phyloP scores from a whole-genome alignment of 345 rosid genomes.

The Viola odorata region DNA sequence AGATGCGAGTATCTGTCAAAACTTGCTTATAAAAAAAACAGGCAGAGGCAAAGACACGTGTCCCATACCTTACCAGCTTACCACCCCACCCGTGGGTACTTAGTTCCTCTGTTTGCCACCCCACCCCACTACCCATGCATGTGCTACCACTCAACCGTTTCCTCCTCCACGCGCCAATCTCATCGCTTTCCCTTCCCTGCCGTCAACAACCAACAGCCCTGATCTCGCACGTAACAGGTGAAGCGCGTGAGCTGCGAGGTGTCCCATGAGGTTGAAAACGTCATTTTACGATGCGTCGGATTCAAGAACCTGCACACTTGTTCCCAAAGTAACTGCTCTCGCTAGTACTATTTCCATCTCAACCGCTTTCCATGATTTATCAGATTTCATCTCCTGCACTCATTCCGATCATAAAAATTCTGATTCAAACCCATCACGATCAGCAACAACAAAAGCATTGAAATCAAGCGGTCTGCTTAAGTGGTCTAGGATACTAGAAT shows the following conservation, averaged over 20 bases:
- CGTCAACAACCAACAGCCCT: neutral
- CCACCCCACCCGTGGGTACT: neutral
- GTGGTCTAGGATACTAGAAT: neutral
- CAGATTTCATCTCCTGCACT: neutral
- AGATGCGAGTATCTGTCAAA: too few relatives aligned
- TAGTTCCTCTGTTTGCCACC: neutral
- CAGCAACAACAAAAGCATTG: neutral
- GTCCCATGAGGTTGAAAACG: conserved; percentile 8
- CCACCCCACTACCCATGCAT: neutral
- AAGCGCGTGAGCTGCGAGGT: neutral
- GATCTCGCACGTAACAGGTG: conserved; percentile 1
- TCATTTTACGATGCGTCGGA: conserved; percentile 21
- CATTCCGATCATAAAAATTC: neutral
- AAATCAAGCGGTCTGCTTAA: neutral
- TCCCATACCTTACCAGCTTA: neutral
- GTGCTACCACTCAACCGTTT: neutral
- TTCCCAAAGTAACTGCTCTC: conserved; percentile 29
- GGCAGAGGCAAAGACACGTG: neutral
- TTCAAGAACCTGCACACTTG: conserved; percentile 33
- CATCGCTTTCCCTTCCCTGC: conserved; percentile 9
- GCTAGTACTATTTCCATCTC: neutral
- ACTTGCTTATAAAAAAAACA: too few relatives aligned
- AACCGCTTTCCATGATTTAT: conserved; percentile 5
- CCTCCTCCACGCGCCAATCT: conserved; percentile 12
- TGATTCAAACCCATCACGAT: neutral